Base-by-base conservation (phyloP, 1,284 basidiomycete genomes). In the Ceratobasidium sp. region DNA sequence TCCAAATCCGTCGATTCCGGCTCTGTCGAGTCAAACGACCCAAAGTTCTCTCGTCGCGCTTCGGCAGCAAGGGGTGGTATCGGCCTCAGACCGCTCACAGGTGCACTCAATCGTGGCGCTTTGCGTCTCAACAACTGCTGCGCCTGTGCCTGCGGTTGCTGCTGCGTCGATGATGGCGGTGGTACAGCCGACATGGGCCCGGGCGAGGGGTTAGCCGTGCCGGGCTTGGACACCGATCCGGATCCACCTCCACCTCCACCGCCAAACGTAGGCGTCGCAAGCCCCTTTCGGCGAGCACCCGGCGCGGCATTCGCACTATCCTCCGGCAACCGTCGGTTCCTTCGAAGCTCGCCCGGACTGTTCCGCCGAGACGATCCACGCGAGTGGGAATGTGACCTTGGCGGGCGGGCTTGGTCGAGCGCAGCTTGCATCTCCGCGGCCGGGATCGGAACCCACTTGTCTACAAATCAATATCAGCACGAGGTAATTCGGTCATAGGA, bases 391-490 rank as follows among this genome's bases (percentile, higher is more conserved):
- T 73, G 70, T 40, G 70, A 73, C 23, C 70, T 56, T 1, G 57
- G 70, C 6, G 77, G 64, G 17, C 61, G 83, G 0, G 82, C 84
- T 80, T 83, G 82, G 75, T 86, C 85, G 2, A 83, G 83, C 10
- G 85, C 84, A 33, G 84, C 84, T 42, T 84, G 83, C n/a, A 86
- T 81, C 76, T 86, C 85, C 0, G 82, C 79, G 1, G 84, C 83
- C 3, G 85, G 84, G 28, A 86, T 86, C 5, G 84, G 80, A 7
- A 79, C 85, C 85, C 85, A 86, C 80, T 85, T 85, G 40, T 81
- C 82, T 81, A 85, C 85, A 52, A 10, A 23, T 4, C 52, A 26
- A 52, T 52, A 28, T 52, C 12, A 48, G 38, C 65, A 67, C 33
- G 33, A 33, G 33, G 65, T 48, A n/a, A 48, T 44, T 44, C 38